Conservation (phyloP, 2,329 filamentous ascomycete species). For the Lachnellula hyalina region DNA sequence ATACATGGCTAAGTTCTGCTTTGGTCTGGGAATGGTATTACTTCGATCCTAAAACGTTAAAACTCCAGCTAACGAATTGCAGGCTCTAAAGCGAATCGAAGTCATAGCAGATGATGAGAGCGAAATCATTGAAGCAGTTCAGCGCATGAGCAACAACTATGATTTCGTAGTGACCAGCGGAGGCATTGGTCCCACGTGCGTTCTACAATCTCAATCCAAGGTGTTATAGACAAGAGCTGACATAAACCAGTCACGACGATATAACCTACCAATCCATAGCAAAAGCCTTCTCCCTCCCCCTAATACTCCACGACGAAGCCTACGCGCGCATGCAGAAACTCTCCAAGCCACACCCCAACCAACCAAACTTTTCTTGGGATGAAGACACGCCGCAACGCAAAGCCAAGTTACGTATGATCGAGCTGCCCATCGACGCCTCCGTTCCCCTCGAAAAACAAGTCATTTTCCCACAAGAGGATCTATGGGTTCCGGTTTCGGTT, state of each 20-base stretch:
- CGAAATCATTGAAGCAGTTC: slow-evolving; percentile 80
- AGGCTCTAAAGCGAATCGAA: slow-evolving; percentile 78
- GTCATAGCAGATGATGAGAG: slow-evolving; percentile 89
- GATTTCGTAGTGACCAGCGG: slow-evolving; percentile 95
- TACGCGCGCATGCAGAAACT: slow-evolving; percentile 79
- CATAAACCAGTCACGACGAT: slow-evolving; percentile 72
- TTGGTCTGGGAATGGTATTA: slow-evolving; percentile 52
- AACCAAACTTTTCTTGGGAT: slow-evolving; percentile 79
- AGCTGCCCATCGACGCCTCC: slow-evolving; percentile 70
- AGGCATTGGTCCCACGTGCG: slow-evolving; percentile 91
- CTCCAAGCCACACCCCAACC: slow-evolving; percentile 65
- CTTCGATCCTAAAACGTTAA: slow-evolving; percentile 51
- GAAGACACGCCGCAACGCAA: slow-evolving; percentile 69
- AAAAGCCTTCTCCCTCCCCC: slow-evolving; percentile 73
- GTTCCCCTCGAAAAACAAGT: slow-evolving; percentile 65
- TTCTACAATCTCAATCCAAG: slow-evolving; percentile 10
- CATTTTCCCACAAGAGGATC: slow-evolving; percentile 70
- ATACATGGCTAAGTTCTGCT: slow-evolving; percentile 61
- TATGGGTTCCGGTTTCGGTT: slow-evolving; percentile 87
- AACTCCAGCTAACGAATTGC: slow-evolving; percentile 39
- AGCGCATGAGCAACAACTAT: slow-evolving; percentile 81
- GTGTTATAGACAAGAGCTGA: not conserved
- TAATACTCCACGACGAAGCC: slow-evolving; percentile 72
- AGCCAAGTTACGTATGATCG: slow-evolving; percentile 86
- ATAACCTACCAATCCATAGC: slow-evolving; percentile 95